Conservation (phyloP, 768 basidiomycete genomes). For the Termitomyces sp. region DNA sequence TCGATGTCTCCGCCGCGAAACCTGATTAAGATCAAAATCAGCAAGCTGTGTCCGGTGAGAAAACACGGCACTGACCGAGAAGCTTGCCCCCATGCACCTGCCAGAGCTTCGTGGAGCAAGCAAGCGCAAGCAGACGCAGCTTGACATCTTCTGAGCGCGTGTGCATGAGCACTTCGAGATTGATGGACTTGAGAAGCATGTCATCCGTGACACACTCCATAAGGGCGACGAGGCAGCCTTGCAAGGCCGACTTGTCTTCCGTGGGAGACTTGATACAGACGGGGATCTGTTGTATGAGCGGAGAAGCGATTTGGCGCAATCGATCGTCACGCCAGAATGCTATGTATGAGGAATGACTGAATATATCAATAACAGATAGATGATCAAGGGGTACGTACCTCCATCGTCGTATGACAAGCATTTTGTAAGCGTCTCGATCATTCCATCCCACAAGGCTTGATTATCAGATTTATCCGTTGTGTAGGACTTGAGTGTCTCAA, state of each 20-base stretch:
- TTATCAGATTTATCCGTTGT: constrained; percentile 25
- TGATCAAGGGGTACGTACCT: constrained; percentile 38
- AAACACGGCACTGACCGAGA: constrained; percentile 41
- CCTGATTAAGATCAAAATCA: constrained; percentile 30
- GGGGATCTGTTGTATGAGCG: constrained; percentile 62
- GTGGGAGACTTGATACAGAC: constrained; percentile 33
- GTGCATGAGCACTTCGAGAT: constrained; percentile 80
- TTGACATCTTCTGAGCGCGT: constrained; percentile 78
- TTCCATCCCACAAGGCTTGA: constrained; percentile 53
- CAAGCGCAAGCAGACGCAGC: constrained; percentile 65
- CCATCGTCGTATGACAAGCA: constrained; percentile 77
- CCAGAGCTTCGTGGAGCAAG: constrained; percentile 73
- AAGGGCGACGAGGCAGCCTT: constrained; percentile 49
- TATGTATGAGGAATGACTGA: background rate
- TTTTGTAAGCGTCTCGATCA: constrained; percentile 58
- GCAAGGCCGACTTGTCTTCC: constrained; percentile 34
- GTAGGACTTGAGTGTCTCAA: constrained; percentile 54
- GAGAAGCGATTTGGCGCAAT: constrained; percentile 51
- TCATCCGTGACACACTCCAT: constrained; percentile 50
- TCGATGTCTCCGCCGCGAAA: constrained; percentile 73
- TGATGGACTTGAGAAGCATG: constrained; percentile 70
- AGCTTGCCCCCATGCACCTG: constrained; percentile 66
- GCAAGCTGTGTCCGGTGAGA: background rate
- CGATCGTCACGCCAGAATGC: constrained; percentile 91
- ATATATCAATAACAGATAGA: background rate